Evolutionary conservation across 257 asterid genomes (phyloP).

Genomic region (Perilla frutescens): DNA sequence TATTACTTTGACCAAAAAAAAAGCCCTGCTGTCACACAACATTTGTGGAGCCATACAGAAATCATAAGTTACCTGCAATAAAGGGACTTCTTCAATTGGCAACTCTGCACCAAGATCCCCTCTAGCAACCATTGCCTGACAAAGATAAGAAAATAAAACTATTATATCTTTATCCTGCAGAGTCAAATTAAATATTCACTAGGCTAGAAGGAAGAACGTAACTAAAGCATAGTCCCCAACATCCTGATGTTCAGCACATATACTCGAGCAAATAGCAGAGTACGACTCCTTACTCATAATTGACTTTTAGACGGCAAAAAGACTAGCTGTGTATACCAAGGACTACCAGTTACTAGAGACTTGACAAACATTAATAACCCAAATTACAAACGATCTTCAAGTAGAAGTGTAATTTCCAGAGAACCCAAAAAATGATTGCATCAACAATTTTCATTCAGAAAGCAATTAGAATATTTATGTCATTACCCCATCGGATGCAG

Average conservation of each 20-base stretch:
- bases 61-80: constrained; percentile 75
- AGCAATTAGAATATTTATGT: constrained; percentile 20
- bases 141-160: constrained; percentile 28
- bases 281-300: background rate
- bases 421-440: background rate
- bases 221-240: constrained; percentile 2
- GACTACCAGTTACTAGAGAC: background rate
- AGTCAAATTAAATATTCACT: constrained; percentile 12
- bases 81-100: constrained; percentile 96
- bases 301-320: constrained; percentile 18
- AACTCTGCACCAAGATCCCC: constrained; percentile 99
- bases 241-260: constrained; percentile 23
- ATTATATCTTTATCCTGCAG: constrained; percentile 24
- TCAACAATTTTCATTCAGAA: constrained; percentile 11
- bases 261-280: constrained; percentile 21
- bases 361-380: background rate
- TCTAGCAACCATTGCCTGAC: constrained; percentile 98
- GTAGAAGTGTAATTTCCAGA: constrained; percentile 7
- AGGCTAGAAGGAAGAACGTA: constrained; percentile 6
- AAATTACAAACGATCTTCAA: background rate
- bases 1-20: background rate
- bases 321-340: constrained; percentile 7
- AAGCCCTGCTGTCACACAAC: background rate
- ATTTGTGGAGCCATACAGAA: background rate
- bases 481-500: constrained; percentile 97